Conservation (phyloP, 163 green algal species). For the Botryococcus braunii region DNA sequence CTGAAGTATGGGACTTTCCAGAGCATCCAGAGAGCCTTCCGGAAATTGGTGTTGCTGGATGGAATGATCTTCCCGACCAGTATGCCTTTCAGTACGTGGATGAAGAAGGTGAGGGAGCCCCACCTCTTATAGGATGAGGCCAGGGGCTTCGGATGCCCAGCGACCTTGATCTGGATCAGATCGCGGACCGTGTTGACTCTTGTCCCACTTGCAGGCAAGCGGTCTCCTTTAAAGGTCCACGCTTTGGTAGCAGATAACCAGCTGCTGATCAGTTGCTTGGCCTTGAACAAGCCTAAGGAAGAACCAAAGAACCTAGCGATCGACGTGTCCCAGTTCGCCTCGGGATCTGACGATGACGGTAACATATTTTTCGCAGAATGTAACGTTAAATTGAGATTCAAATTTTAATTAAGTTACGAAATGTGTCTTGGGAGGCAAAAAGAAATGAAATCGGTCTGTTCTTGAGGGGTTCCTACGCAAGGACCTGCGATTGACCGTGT, state of each 20-base stretch:
- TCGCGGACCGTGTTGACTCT: background rate
- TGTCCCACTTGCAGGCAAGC: constrained; percentile 3
- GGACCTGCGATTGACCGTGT: too few relatives aligned
- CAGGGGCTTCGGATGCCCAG: background rate
- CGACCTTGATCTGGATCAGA: background rate
- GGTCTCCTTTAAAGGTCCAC: constrained; percentile 24
- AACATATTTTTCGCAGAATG: too few relatives aligned
- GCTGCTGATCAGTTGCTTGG: constrained; percentile 31
- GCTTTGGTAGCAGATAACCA: constrained; percentile 8
- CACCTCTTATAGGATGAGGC: background rate
- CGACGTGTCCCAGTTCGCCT: too few relatives aligned
- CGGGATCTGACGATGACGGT: too few relatives aligned
- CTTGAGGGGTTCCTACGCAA: too few relatives aligned
- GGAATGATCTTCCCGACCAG: constrained; percentile 11
- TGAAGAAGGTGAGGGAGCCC: constrained; percentile 1
- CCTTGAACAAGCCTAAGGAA: background rate
- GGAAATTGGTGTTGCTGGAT: constrained; percentile 13
- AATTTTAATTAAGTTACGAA: too few relatives aligned
- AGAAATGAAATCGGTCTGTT: too few relatives aligned
- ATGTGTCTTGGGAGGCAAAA: too few relatives aligned
- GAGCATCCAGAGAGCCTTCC: background rate
- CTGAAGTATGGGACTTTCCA: background rate
- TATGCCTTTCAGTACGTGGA: constrained; percentile 35
- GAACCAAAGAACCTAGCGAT: too few relatives aligned
- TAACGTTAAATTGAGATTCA: too few relatives aligned